Evolutionary conservation across 192 early-diverging fungal species (phyloP).

Genomic region (Pilaira anomala): DNA sequence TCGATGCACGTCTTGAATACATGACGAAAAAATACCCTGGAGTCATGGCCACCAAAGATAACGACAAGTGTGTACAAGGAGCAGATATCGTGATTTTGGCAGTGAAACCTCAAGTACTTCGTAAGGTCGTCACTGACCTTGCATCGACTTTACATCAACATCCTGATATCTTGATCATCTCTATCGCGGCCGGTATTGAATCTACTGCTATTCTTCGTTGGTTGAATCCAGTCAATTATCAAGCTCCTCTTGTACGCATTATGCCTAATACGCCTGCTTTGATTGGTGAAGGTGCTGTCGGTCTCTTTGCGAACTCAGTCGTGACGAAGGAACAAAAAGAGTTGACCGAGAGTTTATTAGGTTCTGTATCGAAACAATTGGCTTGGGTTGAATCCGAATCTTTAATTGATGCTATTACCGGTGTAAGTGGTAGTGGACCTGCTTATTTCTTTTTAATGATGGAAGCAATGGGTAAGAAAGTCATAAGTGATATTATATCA

Average conservation of each 20-base stretch:
- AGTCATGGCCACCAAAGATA: slow-evolving; percentile 57
- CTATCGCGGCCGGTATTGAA: slow-evolving; percentile 88
- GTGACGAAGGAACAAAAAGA: slow-evolving; percentile 61
- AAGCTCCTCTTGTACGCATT: slow-evolving; percentile 62
- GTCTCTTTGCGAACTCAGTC: slow-evolving; percentile 65
- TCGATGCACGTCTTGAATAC: slow-evolving; percentile 58
- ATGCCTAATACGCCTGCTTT: slow-evolving; percentile 97
- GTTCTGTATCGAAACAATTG: slow-evolving; percentile 74
- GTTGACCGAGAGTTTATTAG: slow-evolving; percentile 65
- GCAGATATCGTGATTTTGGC: slow-evolving; percentile 80
- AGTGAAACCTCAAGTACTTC: slow-evolving; percentile 90
- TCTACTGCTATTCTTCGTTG: slow-evolving; percentile 71
- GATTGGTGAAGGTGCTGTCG: slow-evolving; percentile 83
- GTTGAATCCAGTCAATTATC: slow-evolving; percentile 40
- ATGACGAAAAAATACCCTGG: slow-evolving; percentile 60
- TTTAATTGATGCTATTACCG: slow-evolving; percentile 84
- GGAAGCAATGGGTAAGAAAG: slow-evolving; percentile 63
- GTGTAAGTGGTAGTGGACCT: slow-evolving; percentile 88
- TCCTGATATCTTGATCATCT: slow-evolving; percentile 63
- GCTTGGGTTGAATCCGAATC: slow-evolving; percentile 79
- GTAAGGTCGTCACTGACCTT: slow-evolving; percentile 56
- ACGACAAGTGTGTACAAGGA: slow-evolving; percentile 58
- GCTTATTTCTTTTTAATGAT: slow-evolving; percentile 95
- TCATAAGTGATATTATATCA: too few species aligned
- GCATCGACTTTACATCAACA: slow-evolving; percentile 45